Evolutionary conservation across 805 yeast species (phyloP).

Genomic region (Saccharomycopsis babjevae): DNA sequence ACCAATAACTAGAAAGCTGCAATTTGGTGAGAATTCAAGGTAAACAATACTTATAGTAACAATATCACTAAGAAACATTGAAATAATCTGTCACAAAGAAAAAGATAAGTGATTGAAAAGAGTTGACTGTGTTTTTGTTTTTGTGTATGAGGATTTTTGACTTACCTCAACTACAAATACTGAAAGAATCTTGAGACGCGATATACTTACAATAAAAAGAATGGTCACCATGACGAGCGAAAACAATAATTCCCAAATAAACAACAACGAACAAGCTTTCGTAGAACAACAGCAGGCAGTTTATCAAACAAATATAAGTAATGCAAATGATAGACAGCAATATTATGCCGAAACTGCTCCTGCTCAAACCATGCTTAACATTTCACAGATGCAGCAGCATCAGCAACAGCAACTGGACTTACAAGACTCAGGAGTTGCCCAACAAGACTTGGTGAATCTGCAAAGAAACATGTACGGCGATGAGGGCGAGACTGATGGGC

Average conservation of each 20-base stretch:
- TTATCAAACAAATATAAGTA: neutral
- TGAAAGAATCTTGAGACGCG: neutral
- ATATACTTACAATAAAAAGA: neutral
- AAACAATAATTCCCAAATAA: neutral
- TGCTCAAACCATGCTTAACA: neutral
- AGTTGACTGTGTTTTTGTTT: too few relatives aligned
- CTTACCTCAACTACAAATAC: neutral
- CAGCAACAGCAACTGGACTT: neutral
- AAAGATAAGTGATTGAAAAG: too few relatives aligned
- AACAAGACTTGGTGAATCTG: neutral
- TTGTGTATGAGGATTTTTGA: neutral
- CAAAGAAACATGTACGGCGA: neutral
- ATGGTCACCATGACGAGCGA: neutral
- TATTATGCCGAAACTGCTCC: neutral
- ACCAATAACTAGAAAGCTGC: conserved; percentile 1
- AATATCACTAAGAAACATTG: too few relatives aligned
- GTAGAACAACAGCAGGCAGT: neutral
- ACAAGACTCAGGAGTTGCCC: neutral
- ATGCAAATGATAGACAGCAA: neutral
- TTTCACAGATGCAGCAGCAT: neutral
- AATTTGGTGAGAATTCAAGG: neutral
- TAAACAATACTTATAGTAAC: neutral
- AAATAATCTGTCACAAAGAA: too few relatives aligned
- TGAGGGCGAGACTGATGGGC: neutral
- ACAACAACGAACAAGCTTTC: neutral